phyloP scores from a whole-genome alignment of 2,329 filamentous ascomycete species.

The Cladosporium oxysporum region DNA sequence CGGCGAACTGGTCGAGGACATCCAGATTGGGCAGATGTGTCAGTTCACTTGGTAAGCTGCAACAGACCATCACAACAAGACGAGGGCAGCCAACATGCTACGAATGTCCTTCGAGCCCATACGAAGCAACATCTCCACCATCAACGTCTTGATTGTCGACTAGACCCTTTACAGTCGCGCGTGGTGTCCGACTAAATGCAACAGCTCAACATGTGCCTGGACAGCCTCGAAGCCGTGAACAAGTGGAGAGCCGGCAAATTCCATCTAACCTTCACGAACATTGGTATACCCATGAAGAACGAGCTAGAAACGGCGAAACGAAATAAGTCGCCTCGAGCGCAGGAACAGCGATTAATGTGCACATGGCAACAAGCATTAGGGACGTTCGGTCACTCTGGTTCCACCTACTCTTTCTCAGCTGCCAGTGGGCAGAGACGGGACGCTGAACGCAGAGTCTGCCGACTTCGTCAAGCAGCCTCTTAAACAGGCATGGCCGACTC shows the following conservation, averaged over 20 bases:
- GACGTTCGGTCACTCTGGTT: slow-evolving; percentile 92
- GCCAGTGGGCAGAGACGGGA: slow-evolving; percentile 88
- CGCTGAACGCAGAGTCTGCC: slow-evolving; percentile 87
- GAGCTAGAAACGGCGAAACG: slow-evolving; percentile 32
- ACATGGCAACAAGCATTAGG: slow-evolving; percentile 68
- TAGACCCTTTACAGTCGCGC: slow-evolving; percentile 37
- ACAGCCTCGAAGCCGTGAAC: slow-evolving; percentile 24
- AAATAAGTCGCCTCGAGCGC: slow-evolving; percentile 33
- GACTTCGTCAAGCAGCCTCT: slow-evolving; percentile 97
- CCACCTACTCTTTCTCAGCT: slow-evolving; percentile 86
- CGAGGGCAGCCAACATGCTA: neutral
- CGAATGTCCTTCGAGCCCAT: neutral
- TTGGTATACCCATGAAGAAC: slow-evolving; percentile 40
- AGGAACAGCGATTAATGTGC: slow-evolving; percentile 61
- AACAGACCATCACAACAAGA: neutral
- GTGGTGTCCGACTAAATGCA: slow-evolving; percentile 28
- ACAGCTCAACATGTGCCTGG: slow-evolving; percentile 23
- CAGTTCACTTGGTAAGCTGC: neutral
- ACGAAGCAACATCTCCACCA: neutral
- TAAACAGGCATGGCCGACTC: slow-evolving; percentile 88
- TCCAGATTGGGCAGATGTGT: slow-evolving; percentile 8
- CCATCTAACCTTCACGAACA: slow-evolving; percentile 53
- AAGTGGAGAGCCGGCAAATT: slow-evolving; percentile 32
- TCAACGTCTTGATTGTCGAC: slow-evolving; percentile 34
- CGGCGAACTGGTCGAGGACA: neutral